Percentiles rank a stretch among this genome's conserved stretches.
phyloP scores from a whole-genome alignment of 345 rosid genomes.

The Mercurialis annua region DNA sequence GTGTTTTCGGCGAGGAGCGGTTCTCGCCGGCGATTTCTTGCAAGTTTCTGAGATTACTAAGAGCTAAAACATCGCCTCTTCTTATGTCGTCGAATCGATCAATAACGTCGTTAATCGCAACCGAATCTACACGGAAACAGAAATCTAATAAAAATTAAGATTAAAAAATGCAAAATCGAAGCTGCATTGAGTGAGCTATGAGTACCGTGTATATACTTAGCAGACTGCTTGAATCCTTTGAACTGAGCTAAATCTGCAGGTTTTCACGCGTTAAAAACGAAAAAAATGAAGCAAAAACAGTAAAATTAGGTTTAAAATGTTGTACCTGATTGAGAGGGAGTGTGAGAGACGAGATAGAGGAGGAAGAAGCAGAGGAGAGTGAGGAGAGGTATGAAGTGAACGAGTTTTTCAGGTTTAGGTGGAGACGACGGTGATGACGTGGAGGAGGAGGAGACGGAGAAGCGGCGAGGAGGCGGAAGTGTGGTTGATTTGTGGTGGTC shows the following conservation, averaged over 20 bases:
- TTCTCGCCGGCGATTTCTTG: slow-evolving; percentile 45
- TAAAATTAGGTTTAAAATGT: slow-evolving; percentile 6
- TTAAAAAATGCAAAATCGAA: background rate
- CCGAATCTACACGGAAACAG: slow-evolving; percentile 22
- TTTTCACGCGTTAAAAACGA: background rate
- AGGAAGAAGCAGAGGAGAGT: slow-evolving; percentile 73
- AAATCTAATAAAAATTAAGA: background rate
- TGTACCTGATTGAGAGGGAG: slow-evolving; percentile 74
- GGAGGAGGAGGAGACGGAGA: slow-evolving; percentile 22
- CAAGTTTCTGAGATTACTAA: slow-evolving; percentile 69
- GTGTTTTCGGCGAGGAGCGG: slow-evolving; percentile 29
- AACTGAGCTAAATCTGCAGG: slow-evolving; percentile 78
- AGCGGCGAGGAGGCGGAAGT: slow-evolving; percentile 44
- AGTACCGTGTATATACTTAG: slow-evolving; percentile 59
- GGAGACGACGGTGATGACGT: slow-evolving; percentile 30
- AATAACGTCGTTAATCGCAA: slow-evolving; percentile 37
- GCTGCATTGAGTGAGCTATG: no score
- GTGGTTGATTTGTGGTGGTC: slow-evolving; percentile 36
- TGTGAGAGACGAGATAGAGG: slow-evolving; percentile 78
- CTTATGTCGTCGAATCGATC: slow-evolving; percentile 33
- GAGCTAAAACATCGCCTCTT: slow-evolving; percentile 44
- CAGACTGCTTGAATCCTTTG: slow-evolving; percentile 48
- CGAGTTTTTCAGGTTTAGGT: slow-evolving; percentile 50
- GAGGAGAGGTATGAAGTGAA: slow-evolving; percentile 87
- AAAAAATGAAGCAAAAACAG: background rate